phyloP scores from a whole-genome alignment of 2,329 filamentous ascomycete species.

The Sarocladium strictum region DNA sequence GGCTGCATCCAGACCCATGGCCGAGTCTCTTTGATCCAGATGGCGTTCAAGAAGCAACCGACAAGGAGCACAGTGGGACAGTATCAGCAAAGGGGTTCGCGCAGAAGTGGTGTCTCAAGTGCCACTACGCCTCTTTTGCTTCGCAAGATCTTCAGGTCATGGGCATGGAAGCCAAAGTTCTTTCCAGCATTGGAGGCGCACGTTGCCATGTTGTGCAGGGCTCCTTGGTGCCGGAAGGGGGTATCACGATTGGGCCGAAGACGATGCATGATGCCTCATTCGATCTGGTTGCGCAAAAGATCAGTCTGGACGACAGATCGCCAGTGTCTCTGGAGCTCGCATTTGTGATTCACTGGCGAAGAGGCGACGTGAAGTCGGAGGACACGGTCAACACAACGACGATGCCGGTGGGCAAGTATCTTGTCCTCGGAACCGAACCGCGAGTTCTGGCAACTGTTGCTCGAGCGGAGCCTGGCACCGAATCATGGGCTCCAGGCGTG shows the following conservation, averaged over 20 bases:
- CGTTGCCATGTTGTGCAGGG: conserved; percentile 45
- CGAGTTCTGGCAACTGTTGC: conserved; percentile 63
- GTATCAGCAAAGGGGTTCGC: conserved; percentile 52
- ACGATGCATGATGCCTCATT: conserved; percentile 69
- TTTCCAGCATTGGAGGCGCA: conserved; percentile 56
- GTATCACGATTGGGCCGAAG: conserved; percentile 53
- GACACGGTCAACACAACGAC: conserved; percentile 53
- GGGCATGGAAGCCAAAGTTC: conserved; percentile 56
- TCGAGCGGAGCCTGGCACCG: conserved; percentile 12
- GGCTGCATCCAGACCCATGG: conserved; percentile 74
- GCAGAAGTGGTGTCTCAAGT: conserved; percentile 76
- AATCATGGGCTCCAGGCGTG: conserved; percentile 19
- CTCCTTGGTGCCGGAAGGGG: conserved; percentile 31
- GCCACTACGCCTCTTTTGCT: conserved; percentile 72
- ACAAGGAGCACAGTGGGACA: conserved; percentile 22
- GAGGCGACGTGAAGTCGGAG: conserved; percentile 28
- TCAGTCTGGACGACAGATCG: conserved; percentile 74
- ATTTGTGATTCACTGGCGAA: conserved; percentile 72
- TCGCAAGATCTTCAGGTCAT: conserved; percentile 60
- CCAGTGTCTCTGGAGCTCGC: conserved; percentile 68
- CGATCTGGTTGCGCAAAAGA: conserved; percentile 67
- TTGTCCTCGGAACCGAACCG: conserved; percentile 77
- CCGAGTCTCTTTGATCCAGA: conserved; percentile 75
- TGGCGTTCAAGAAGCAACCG: conserved; percentile 30
- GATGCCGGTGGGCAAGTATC: conserved; percentile 72